These are phyloP conservation scores for Serendipita vermifera DNA, from an alignment of 768 basidiomycete genomes.

Conservation along the genomic window DNA sequence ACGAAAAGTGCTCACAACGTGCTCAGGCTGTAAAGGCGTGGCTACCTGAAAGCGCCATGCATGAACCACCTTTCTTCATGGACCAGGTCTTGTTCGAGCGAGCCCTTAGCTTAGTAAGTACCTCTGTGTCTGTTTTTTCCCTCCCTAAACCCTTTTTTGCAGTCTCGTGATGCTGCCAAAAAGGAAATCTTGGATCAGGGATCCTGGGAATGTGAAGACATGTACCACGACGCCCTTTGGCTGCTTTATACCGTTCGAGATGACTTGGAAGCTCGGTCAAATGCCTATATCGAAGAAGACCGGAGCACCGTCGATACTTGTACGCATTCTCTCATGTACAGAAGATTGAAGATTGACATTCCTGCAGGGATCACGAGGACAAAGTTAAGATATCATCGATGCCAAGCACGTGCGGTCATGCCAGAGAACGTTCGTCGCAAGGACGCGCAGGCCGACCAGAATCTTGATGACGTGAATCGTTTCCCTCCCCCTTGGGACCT, in stretches of 20 bases:
- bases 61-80: conserved; percentile 69
- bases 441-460: conserved; percentile 68
- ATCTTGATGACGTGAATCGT: conserved; percentile 58
- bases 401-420: conserved; percentile 52
- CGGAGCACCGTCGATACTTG: conserved; percentile 65
- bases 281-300: conserved; percentile 77
- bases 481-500: conserved; percentile 45
- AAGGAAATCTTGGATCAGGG: conserved; percentile 80
- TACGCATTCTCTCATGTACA: conserved; percentile 24
- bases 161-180: conserved; percentile 88
- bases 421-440: conserved; percentile 55
- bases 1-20: conserved; percentile 88
- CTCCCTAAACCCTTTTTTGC: conserved; percentile 9
- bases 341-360: background rate
- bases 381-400: conserved; percentile 68
- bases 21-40: conserved; percentile 80
- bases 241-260: conserved; percentile 87
- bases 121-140: background rate
- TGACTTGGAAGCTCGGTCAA: conserved; percentile 65
- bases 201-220: conserved; percentile 72
- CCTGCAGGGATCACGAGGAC: conserved; percentile 68
- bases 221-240: conserved; percentile 93
- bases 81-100: conserved; percentile 91
- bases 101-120: conserved; percentile 67
- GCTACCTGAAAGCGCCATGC: conserved; percentile 63